Evolutionary conservation across 805 yeast species (phyloP).

Genomic region (Candida manassasensis): DNA sequence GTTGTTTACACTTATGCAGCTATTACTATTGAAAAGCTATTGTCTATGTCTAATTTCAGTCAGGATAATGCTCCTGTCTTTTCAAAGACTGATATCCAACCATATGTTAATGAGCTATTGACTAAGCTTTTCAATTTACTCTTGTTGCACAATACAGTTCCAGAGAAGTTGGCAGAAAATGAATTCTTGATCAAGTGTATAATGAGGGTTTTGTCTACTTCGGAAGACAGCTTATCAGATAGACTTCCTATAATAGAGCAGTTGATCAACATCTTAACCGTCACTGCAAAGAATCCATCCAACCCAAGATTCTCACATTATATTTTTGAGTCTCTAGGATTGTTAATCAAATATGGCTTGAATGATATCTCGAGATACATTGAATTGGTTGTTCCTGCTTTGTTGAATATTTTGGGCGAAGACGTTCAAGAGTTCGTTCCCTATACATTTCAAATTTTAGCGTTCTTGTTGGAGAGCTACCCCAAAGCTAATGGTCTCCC

Average conservation of each 20-base stretch:
- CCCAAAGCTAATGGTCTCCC: conserved; percentile 55
- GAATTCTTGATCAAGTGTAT: conserved; percentile 87
- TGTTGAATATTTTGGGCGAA: conserved; percentile 62
- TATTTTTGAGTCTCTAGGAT: conserved; percentile 83
- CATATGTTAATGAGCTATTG: conserved; percentile 55
- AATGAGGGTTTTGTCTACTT: conserved; percentile 73
- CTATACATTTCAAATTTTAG: conserved; percentile 84
- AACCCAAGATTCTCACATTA: conserved; percentile 92
- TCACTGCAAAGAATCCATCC: conserved; percentile 84
- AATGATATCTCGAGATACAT: conserved; percentile 32
- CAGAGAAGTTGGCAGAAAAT: conserved; percentile 91
- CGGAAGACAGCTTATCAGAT: conserved; percentile 57
- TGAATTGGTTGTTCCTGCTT: conserved; percentile 56
- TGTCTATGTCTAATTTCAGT: conserved; percentile 62
- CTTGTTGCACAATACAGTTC: conserved; percentile 46
- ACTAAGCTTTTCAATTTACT: conserved; percentile 65
- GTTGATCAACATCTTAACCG: conserved; percentile 60
- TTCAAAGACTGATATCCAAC: conserved; percentile 65
- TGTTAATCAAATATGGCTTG: conserved; percentile 52
- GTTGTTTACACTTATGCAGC: conserved; percentile 94
- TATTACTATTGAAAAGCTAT: conserved; percentile 82
- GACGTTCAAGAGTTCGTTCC: conserved; percentile 95
- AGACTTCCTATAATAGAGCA: conserved; percentile 54
- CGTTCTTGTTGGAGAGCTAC: conserved; percentile 64
- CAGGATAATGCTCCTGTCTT: conserved; percentile 55